phyloP scores from a whole-genome alignment of 768 basidiomycete genomes.

The Tricholoma flavovirens region DNA sequence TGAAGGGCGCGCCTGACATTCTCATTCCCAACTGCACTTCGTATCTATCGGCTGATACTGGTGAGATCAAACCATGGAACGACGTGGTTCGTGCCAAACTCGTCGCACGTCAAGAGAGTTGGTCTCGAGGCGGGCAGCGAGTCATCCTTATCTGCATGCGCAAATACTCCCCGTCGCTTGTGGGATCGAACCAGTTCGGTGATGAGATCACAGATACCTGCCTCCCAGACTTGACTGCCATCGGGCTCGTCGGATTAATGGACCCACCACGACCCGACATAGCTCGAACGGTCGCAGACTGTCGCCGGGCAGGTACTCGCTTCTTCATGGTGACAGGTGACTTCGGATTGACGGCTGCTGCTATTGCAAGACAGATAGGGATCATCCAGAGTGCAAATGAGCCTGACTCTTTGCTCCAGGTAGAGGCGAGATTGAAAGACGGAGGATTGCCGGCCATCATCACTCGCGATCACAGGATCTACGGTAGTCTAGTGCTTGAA shows the following conservation, averaged over 20 bases:
- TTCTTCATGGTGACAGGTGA: constrained; percentile 57
- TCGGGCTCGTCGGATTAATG: constrained; percentile 49
- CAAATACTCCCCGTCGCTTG: constrained; percentile 15
- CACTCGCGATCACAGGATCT: constrained; percentile 27
- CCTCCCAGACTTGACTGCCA: constrained; percentile 35
- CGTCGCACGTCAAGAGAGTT: constrained; percentile 28
- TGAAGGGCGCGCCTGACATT: constrained; percentile 59
- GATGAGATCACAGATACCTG: constrained; percentile 34
- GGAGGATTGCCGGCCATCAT: constrained; percentile 4
- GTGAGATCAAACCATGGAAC: constrained; percentile 25
- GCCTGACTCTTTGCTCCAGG: constrained; percentile 10
- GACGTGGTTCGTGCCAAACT: constrained; percentile 15
- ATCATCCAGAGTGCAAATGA: constrained; percentile 33
- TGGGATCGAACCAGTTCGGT: constrained; percentile 17
- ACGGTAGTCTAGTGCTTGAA: constrained; percentile 34
- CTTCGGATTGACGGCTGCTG: constrained; percentile 46
- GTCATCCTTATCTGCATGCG: constrained; percentile 44
- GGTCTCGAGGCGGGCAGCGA: constrained; percentile 47
- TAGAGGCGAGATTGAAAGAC: constrained; percentile 7
- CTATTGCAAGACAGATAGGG: constrained; percentile 42
- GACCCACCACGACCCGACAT: constrained; percentile 52
- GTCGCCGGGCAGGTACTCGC: constrained; percentile 44
- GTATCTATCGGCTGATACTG: constrained; percentile 10
- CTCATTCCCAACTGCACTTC: constrained; percentile 35
- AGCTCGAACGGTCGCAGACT: constrained; percentile 39